Evolutionary conservation across 306 rosid species (phyloP).

Genomic region (Mimosa pudica): DNA sequence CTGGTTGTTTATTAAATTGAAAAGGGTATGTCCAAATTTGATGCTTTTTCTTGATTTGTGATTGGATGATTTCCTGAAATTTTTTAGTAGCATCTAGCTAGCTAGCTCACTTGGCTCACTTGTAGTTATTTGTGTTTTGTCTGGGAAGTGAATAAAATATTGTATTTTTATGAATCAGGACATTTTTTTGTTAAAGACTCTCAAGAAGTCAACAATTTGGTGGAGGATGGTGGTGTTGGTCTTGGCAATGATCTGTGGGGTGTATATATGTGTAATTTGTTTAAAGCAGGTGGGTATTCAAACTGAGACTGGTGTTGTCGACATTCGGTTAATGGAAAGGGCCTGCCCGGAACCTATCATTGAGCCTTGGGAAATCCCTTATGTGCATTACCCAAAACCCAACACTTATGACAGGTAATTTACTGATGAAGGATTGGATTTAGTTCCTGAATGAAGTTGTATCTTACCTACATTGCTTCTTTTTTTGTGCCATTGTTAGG

Average conservation of each 20-base stretch:
- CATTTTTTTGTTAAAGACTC: conserved; percentile 53
- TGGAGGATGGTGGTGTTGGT: conserved; percentile 75
- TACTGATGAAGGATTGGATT: conserved; percentile 18
- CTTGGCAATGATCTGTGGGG: conserved; percentile 89
- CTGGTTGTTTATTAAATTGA: conserved; percentile 41
- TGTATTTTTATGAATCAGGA: conserved; percentile 59
- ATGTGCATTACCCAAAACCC: conserved; percentile 84
- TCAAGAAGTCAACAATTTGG: conserved; percentile 76
- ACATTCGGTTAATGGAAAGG: conserved; percentile 52
- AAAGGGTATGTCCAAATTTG: conserved; percentile 22
- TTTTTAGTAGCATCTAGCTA: conserved; percentile 7
- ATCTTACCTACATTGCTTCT: conserved; percentile 37
- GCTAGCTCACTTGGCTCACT: conserved; percentile 19
- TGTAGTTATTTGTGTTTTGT: not conserved
- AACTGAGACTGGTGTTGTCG: conserved; percentile 52
- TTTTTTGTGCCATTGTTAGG: conserved; percentile 50
- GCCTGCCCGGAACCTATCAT: conserved; percentile 73
- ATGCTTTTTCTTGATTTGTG: conserved; percentile 34
- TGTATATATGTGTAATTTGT: conserved; percentile 87
- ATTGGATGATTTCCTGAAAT: conserved; percentile 27
- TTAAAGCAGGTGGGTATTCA: conserved; percentile 73
- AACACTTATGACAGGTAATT: conserved; percentile 74
- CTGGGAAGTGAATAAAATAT: conserved; percentile 26
- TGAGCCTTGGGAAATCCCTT: conserved; percentile 72
- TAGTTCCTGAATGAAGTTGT: conserved; percentile 30